Evolutionary conservation across 768 basidiomycete species (phyloP).

Genomic region (Vararia minispora): DNA sequence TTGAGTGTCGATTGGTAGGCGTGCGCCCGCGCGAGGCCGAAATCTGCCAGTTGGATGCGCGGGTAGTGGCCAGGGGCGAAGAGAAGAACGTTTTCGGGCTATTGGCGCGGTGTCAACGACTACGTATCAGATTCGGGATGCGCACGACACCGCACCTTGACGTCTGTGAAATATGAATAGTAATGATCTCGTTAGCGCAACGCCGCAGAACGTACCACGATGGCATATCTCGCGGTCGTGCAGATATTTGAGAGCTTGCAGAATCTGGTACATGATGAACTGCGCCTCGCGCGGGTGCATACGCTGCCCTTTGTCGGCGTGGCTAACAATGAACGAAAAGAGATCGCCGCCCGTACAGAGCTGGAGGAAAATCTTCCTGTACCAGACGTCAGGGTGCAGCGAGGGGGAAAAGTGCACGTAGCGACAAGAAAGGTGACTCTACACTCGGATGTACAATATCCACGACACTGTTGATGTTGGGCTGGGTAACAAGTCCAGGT

Average conservation of each 20-base stretch:
- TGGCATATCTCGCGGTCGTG: constrained; percentile 68
- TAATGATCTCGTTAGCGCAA: neutral
- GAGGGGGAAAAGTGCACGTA: too few relatives aligned
- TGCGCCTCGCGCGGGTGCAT: constrained; percentile 75
- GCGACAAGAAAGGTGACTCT: too few relatives aligned
- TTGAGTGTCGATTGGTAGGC: constrained; percentile 77
- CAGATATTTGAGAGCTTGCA: constrained; percentile 61
- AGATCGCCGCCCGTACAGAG: constrained; percentile 80
- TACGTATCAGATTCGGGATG: neutral
- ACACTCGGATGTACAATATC: too few relatives aligned
- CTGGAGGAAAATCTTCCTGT: constrained; percentile 74
- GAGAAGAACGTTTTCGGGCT: constrained; percentile 80
- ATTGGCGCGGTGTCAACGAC: constrained; percentile 14
- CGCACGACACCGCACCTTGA: constrained; percentile 37
- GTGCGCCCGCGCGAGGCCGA: constrained; percentile 71
- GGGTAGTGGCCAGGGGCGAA: constrained; percentile 76
- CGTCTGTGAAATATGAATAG: constrained; percentile 27
- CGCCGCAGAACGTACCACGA: constrained; percentile 40
- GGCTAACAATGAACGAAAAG: constrained; percentile 72
- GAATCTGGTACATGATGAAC: constrained; percentile 72
- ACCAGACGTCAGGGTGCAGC: too few relatives aligned
- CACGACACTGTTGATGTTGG: constrained; percentile 72
- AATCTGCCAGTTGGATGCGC: constrained; percentile 77
- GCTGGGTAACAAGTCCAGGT: constrained; percentile 30
- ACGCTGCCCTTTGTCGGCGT: constrained; percentile 34